A percentile compares a stretch with the other conserved stretches of the same genome.
These are phyloP conservation scores for Candida dubliniensis DNA, from an alignment of 1,139 yeast species.

Conservation along the genomic window DNA sequence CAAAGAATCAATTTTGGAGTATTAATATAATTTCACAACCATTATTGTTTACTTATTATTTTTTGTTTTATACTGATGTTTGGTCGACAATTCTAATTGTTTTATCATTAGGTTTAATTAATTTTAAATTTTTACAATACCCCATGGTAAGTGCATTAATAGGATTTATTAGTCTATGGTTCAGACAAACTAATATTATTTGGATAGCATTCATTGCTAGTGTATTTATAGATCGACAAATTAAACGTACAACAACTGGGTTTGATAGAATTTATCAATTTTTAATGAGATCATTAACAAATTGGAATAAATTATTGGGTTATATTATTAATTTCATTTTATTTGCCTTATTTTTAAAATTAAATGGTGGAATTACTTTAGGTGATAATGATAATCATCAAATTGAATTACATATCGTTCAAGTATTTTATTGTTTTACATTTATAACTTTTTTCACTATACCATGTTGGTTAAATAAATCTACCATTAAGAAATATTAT, in stretches of 20 bases:
- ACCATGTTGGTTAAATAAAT: conserved; percentile 63
- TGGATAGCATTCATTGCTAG: conserved; percentile 75
- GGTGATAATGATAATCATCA: conserved; percentile 88
- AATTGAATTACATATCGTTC: conserved; percentile 71
- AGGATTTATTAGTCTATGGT: conserved; percentile 61
- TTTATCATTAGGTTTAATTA: conserved; percentile 39
- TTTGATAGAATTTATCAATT: conserved; percentile 17
- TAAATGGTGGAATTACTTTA: conserved; percentile 79
- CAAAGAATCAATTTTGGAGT: conserved; percentile 36
- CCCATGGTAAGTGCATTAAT: conserved; percentile 40
- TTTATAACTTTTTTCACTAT: conserved; percentile 63
- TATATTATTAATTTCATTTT: conserved; percentile 49
- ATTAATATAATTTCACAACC: conserved; percentile 63
- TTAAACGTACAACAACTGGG: conserved; percentile 7
- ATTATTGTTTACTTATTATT: conserved; percentile 66
- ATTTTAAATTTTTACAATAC: conserved; percentile 13
- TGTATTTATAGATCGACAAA: conserved; percentile 54
- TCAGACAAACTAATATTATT: conserved; percentile 87
- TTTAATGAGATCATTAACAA: conserved; percentile 20
- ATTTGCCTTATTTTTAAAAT: conserved; percentile 56
- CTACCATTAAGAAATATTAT: conserved; percentile 37
- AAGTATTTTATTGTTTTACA: conserved; percentile 71
- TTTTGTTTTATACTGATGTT: conserved; percentile 86
- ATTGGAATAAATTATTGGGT: conserved; percentile 44
- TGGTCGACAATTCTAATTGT: conserved; percentile 81